phyloP scores from a whole-genome alignment of 306 rosid species.

The Pterocarpus santalinus region DNA sequence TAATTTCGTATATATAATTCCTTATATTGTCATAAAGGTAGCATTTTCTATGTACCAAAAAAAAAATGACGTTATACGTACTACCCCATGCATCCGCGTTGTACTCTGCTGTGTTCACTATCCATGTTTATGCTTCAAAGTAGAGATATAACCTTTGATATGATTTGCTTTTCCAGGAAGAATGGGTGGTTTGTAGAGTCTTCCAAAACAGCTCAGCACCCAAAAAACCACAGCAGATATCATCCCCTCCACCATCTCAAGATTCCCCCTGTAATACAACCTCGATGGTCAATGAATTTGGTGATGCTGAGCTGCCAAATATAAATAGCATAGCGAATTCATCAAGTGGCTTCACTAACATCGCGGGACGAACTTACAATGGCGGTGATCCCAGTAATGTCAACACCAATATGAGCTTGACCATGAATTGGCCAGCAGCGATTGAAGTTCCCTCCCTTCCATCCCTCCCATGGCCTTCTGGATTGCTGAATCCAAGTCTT shows the following conservation, averaged over 20 bases:
- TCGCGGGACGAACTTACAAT: too few relatives aligned
- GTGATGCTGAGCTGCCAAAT: slow-evolving; percentile 65
- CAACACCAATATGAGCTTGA: too few relatives aligned
- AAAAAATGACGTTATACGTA: too few relatives aligned
- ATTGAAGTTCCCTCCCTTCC: slow-evolving; percentile 46
- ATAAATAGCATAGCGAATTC: slow-evolving; percentile 52
- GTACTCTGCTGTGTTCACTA: too few relatives aligned
- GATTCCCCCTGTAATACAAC: slow-evolving; percentile 67
- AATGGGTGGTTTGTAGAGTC: slow-evolving; percentile 85
- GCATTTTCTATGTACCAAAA: too few relatives aligned
- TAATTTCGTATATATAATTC: too few relatives aligned
- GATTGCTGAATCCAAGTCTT: slow-evolving; percentile 57
- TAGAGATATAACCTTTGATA: too few relatives aligned
- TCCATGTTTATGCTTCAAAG: too few relatives aligned
- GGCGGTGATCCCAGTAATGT: too few relatives aligned
- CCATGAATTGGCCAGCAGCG: too few relatives aligned
- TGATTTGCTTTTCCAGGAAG: slow-evolving; percentile 59
- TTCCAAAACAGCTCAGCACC: slow-evolving; percentile 64
- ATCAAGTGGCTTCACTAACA: slow-evolving; percentile 33
- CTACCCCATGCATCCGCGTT: too few relatives aligned
- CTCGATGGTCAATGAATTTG: slow-evolving; percentile 64
- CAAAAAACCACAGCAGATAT: slow-evolving; percentile 42
- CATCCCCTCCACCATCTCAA: slow-evolving; percentile 59
- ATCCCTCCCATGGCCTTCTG: slow-evolving; percentile 64
- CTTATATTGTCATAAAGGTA: too few relatives aligned